These are phyloP conservation scores for Aquilaria sinensis DNA, from an alignment of 345 rosid species.

Conservation along the genomic window DNA sequence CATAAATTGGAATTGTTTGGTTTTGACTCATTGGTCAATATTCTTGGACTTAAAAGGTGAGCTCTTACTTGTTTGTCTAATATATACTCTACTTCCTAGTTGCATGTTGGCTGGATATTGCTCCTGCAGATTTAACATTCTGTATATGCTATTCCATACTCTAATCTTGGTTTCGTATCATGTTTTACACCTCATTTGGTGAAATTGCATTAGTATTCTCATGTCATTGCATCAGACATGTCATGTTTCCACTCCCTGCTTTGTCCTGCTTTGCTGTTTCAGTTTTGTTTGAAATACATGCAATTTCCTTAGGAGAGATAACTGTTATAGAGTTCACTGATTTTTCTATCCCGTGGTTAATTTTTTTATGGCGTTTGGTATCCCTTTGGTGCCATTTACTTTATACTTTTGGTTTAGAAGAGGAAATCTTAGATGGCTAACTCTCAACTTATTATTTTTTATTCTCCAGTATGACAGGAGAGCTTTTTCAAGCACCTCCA, in stretches of 20 bases:
- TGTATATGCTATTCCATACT: not conserved
- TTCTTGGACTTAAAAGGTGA: conserved; percentile 97
- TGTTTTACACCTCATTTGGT: not conserved
- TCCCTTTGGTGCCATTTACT: too few relatives aligned
- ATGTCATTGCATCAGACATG: too few relatives aligned
- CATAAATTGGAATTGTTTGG: conserved; percentile 94
- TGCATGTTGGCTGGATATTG: not conserved
- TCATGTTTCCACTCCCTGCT: too few relatives aligned
- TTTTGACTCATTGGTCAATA: conserved; percentile 95
- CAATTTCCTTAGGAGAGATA: too few relatives aligned
- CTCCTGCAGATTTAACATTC: not conserved
- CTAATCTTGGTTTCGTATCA: too few relatives aligned
- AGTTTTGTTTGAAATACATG: too few relatives aligned
- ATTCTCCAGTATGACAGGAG: conserved; percentile 85
- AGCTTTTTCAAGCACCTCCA: conserved; percentile 75
- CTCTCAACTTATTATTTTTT: not conserved
- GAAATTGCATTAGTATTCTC: too few relatives aligned
- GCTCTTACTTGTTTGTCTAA: not conserved
- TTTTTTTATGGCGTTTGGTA: not conserved
- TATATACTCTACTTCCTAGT: too few relatives aligned
- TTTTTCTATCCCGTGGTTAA: not conserved
- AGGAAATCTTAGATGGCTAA: too few relatives aligned
- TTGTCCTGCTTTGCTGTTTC: too few relatives aligned
- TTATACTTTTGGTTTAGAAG: too few relatives aligned
- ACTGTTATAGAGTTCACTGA: not conserved